Evolutionary conservation across 2,329 filamentous ascomycete species (phyloP).

Genomic region (Rachicladosporium sp.): DNA sequence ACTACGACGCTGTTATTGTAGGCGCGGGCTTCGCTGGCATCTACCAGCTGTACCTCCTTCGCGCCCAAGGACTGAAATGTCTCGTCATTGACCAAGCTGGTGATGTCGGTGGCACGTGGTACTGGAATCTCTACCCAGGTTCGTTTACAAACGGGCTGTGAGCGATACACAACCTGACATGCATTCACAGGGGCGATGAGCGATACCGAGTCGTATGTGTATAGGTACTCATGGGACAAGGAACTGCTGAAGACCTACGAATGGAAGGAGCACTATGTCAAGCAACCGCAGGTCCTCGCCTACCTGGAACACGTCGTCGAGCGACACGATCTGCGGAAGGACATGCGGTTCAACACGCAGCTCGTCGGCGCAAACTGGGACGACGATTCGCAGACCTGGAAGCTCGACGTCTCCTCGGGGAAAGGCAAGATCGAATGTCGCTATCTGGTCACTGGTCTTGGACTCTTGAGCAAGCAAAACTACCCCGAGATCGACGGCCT

Average conservation of each 20-base stretch:
- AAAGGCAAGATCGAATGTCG: conserved; percentile 11
- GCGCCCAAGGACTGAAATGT: conserved; percentile 18
- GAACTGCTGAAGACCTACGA: conserved; percentile 19
- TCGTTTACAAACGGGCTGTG: no score
- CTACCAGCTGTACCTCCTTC: conserved; percentile 28
- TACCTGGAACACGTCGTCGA: conserved; percentile 25
- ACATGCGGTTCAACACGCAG: conserved; percentile 31
- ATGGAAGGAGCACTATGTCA: conserved; percentile 25
- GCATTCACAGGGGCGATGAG: conserved; percentile 33
- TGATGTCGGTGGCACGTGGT: conserved; percentile 22
- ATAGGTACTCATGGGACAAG: conserved; percentile 19
- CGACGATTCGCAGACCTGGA: conserved; percentile 20
- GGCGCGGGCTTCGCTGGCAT: conserved; percentile 31
- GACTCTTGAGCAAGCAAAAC: conserved; percentile 21
- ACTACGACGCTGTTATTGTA: conserved; percentile 18
- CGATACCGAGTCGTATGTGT: conserved; percentile 17
- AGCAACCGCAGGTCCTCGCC: conserved; percentile 22
- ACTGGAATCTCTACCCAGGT: conserved; percentile 11
- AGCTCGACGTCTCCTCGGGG: conserved; percentile 14
- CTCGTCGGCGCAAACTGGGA: conserved; percentile 24
- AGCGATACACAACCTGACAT: background rate
- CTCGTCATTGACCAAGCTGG: conserved; percentile 18
- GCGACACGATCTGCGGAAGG: conserved; percentile 22
- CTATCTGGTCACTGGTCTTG: conserved; percentile 25
- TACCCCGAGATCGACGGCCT: conserved; percentile 24